Conservation (phyloP, 192 early-diverging fungal genomes). For the Coemansia sp. region DNA sequence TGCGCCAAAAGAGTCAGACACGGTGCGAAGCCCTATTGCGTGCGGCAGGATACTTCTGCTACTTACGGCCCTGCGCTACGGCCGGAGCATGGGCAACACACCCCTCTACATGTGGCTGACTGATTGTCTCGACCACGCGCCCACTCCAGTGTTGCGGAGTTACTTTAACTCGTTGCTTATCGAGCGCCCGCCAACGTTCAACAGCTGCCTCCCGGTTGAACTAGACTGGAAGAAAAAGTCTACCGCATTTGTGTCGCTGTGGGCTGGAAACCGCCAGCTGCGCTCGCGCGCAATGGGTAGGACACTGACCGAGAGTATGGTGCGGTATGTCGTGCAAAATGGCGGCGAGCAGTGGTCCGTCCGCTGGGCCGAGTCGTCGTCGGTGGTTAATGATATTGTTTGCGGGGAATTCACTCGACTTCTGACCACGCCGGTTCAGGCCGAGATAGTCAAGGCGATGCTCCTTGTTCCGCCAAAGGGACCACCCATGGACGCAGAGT, state of each 20-base stretch:
- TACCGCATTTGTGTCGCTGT: constrained; percentile 20
- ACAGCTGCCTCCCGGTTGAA: constrained; percentile 35
- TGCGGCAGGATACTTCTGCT: constrained; percentile 39
- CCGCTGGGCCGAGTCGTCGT: constrained; percentile 40
- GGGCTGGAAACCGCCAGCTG: constrained; percentile 25
- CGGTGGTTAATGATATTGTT: constrained; percentile 10
- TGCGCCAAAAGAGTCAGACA: not conserved
- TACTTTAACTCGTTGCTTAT: constrained; percentile 32
- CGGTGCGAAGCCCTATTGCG: constrained; percentile 28
- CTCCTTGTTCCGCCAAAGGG: constrained; percentile 20
- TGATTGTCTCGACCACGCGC: constrained; percentile 37
- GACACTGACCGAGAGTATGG: not conserved
- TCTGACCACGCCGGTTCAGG: constrained; percentile 6
- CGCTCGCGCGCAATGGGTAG: constrained; percentile 11
- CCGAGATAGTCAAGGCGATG: constrained; percentile 30
- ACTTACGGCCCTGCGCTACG: constrained; percentile 42
- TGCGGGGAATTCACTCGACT: constrained; percentile 14
- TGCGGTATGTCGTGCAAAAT: constrained; percentile 19
- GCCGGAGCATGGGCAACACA: constrained; percentile 38
- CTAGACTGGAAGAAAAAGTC: constrained; percentile 37
- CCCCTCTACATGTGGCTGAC: constrained; percentile 54
- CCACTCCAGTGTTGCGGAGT: constrained; percentile 12
- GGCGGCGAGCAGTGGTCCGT: constrained; percentile 28
- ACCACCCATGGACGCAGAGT: not conserved
- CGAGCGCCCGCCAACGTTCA: constrained; percentile 22